Conservation (phyloP, 2,329 filamentous ascomycete genomes). For the Venturia oleaginea region DNA sequence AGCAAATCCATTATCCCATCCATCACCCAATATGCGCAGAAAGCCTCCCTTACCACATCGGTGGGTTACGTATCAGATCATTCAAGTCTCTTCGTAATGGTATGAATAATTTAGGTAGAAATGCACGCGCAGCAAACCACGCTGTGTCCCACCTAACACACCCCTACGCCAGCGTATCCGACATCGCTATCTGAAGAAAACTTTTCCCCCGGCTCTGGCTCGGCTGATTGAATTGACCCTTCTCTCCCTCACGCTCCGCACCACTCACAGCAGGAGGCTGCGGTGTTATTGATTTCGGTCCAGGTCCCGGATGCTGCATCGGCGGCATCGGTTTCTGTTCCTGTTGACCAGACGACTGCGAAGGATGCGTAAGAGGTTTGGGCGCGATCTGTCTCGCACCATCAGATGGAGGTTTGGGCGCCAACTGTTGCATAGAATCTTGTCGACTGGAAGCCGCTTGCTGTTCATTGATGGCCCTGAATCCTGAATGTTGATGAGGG, state of each 20-base stretch:
- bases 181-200: conserved; percentile 8
- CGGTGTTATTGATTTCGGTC: background rate
- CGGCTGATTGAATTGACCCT: background rate
- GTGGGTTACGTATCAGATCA: background rate
- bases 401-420: conserved; percentile 3
- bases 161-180: background rate
- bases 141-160: background rate
- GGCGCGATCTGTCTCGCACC: conserved; percentile 9
- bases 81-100: background rate
- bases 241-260: background rate
- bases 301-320: background rate
- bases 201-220: conserved; percentile 8
- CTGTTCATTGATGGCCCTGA: conserved; percentile 10
- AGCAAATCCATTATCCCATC: background rate
- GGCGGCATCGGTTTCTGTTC: background rate
- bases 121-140: background rate
- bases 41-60: background rate
- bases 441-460: background rate
- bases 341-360: background rate
- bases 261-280: conserved; percentile 1
- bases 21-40: background rate
- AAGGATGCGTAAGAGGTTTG: conserved; percentile 1
- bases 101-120: background rate
- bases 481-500: conserved; percentile 3
- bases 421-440: background rate